These are phyloP conservation scores for Neoboletus magnificus DNA, from an alignment of 768 basidiomycete species.

Conservation along the genomic window DNA sequence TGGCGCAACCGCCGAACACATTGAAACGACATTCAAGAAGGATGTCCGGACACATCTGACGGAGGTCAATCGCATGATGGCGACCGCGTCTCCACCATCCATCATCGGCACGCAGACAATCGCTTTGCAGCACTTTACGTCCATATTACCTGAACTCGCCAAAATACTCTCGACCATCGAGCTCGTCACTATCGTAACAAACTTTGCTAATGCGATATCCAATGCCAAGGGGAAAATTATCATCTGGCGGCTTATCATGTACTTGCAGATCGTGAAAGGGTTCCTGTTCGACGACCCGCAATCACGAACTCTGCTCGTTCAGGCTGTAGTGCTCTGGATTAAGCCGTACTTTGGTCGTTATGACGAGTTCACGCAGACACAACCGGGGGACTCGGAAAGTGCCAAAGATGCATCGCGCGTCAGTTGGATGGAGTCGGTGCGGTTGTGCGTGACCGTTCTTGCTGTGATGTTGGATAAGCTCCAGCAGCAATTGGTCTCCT, in stretches of 20 bases:
- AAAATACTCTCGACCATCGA: slow-evolving; percentile 80
- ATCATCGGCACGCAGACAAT: slow-evolving; percentile 96
- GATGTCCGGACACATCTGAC: slow-evolving; percentile 74
- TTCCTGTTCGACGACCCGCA: slow-evolving; percentile 83
- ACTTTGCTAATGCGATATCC: slow-evolving; percentile 81
- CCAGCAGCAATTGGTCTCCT: slow-evolving; percentile 73
- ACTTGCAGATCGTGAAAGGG: slow-evolving; percentile 85
- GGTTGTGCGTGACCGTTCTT: slow-evolving; percentile 86
- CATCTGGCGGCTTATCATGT: slow-evolving; percentile 92
- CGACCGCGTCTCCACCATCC: slow-evolving; percentile 67
- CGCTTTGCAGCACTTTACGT: slow-evolving; percentile 89
- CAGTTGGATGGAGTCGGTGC: slow-evolving; percentile 83
- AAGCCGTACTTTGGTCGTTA: slow-evolving; percentile 92
- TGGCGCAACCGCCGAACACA: slow-evolving; percentile 79
- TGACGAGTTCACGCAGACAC: slow-evolving; percentile 71
- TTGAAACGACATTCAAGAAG: slow-evolving; percentile 80
- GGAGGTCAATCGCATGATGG: slow-evolving; percentile 90
- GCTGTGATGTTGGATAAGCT: slow-evolving; percentile 89
- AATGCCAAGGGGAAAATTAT: slow-evolving; percentile 81
- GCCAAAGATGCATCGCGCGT: slow-evolving; percentile 73
- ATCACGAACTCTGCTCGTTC: slow-evolving; percentile 76
- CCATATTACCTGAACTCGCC: slow-evolving; percentile 82
- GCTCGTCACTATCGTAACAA: slow-evolving; percentile 81
- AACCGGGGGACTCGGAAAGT: slow-evolving; percentile 62
- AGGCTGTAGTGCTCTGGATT: slow-evolving; percentile 89